These are phyloP conservation scores for Chamaecrista fasciculata DNA, from an alignment of 306 rosid genomes.

Conservation along the genomic window DNA sequence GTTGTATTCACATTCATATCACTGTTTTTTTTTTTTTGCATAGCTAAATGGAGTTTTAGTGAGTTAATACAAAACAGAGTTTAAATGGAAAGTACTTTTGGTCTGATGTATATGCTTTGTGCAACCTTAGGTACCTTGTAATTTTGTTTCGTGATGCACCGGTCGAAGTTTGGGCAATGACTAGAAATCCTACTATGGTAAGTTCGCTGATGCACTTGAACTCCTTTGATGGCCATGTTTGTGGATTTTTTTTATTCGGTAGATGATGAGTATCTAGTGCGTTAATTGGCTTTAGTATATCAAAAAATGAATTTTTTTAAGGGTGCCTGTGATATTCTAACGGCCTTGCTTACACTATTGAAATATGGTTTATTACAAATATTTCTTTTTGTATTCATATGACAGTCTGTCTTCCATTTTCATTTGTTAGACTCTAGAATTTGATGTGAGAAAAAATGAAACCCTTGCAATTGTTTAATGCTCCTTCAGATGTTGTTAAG, in stretches of 20 bases:
- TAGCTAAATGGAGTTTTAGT: conserved; percentile 5
- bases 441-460: neutral
- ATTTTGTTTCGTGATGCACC: conserved; percentile 98
- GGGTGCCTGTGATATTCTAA: neutral
- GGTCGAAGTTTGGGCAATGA: conserved; percentile 99
- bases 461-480: neutral
- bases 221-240: neutral
- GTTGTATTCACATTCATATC: too few species aligned
- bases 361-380: neutral
- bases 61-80: neutral
- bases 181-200: conserved; percentile 96
- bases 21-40: too few species aligned
- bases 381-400: neutral
- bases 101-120: neutral
- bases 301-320: neutral
- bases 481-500: neutral
- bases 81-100: neutral
- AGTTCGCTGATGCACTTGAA: conserved; percentile 33
- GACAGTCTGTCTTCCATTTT: neutral
- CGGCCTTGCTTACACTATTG: conserved; percentile 10
- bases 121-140: conserved; percentile 74
- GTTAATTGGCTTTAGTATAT: neutral
- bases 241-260: neutral
- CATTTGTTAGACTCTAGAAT: neutral
- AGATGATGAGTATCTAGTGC: neutral